These are phyloP conservation scores for Chlorella vulgaris DNA, from an alignment of 139 green algal species.

Conservation along the genomic window DNA sequence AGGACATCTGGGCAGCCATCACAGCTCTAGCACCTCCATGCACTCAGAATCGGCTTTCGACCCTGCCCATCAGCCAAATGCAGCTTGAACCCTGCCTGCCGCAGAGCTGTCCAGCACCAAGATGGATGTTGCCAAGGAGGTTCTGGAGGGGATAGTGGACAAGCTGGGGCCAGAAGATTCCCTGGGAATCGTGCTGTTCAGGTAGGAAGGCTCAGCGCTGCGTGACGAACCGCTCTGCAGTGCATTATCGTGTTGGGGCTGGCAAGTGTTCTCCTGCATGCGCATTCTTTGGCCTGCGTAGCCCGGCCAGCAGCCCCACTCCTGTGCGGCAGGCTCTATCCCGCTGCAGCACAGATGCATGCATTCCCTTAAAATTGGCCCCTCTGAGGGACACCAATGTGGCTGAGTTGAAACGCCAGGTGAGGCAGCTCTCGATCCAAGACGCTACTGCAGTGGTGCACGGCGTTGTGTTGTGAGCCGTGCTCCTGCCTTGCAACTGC, in stretches of 20 bases:
- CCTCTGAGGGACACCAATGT: constrained; percentile 14
- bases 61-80: too few species aligned
- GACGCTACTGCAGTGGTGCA: too few species aligned
- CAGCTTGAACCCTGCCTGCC: too few species aligned
- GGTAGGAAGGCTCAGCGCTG: background rate
- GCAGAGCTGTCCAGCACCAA: constrained; percentile 31
- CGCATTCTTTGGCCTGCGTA: too few species aligned
- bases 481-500: too few species aligned
- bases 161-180: constrained; percentile 18
- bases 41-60: background rate
- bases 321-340: too few species aligned
- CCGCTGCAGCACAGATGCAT: constrained; percentile 7
- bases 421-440: too few species aligned
- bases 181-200: constrained; percentile 41
- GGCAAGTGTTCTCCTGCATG: too few species aligned
- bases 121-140: constrained; percentile 45
- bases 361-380: background rate
- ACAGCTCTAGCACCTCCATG: too few species aligned
- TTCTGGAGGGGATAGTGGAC: constrained; percentile 31
- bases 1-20: too few species aligned
- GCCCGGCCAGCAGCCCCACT: too few species aligned
- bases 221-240: background rate
- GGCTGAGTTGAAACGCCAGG: constrained; percentile 21
- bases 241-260: background rate
- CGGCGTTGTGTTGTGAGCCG: too few species aligned